Base-by-base conservation (phyloP, 208 protist genomes). In the Trypanosoma rangeli region DNA sequence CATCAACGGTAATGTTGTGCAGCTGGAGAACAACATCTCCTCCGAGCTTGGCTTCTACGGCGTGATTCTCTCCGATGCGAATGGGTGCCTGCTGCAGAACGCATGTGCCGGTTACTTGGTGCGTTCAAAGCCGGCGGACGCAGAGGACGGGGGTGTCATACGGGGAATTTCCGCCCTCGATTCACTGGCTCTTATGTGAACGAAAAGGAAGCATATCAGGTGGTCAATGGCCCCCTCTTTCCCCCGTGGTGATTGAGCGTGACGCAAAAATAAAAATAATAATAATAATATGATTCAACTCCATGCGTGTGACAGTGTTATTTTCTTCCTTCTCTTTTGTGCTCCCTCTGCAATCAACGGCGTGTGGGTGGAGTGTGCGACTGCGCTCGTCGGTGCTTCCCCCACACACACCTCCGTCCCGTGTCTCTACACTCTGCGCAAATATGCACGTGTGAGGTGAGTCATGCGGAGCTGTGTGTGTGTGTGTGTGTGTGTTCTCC, bases 71-170 rank as follows among this genome's bases (percentile, higher is more conserved):
- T 84, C 74, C 26, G 70, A 78, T 18, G 82, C 79, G 39, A 9
- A 54, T 20, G 53, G 26, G 16, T 64, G 52, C 57, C 9, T 79
- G 22, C 22, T 73, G 10, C 62, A 24, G 29, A 94, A 97, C 68
- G 66, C 81, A 28, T 58, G 70, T 44, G 95, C 82, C 1, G 97
- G 97, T n/a, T 90, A 94, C 61, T 70, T 98, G 0, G 78, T 98
- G 57, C 84, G 97, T 7, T 89, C 97, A 10, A 99, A 99, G 70
- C 83, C 85, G 20, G 85, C 91, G 15, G 73, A 87, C 39, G 77
- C 87, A 48, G 84, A 97, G 39, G 97, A 98, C 62, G 97, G 96
- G 15, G 97, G 97, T 62, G 96, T 99, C 31, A 97, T 97, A 67
- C 83, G 92, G 12, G 97, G 97, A 52, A 83, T 98, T 33, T 92